phyloP scores from a whole-genome alignment of 129 eudicot genomes.

The Helichrysum umbraculigerum region DNA sequence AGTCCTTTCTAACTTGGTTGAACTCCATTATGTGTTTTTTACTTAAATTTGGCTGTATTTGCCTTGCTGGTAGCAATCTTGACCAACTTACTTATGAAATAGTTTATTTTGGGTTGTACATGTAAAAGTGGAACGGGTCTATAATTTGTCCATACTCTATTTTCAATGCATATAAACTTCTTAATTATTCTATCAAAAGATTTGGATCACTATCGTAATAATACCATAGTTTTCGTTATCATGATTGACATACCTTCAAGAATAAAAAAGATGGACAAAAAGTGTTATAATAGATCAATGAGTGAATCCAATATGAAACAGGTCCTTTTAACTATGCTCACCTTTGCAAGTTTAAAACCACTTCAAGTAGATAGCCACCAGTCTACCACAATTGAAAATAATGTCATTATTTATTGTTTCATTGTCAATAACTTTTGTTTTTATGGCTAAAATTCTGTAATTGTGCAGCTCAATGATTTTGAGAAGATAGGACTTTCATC shows the following conservation, averaged over 20 bases:
- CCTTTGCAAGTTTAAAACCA: not conserved
- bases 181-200: not conserved
- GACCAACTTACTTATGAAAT: not conserved
- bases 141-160: not conserved
- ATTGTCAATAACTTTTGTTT: not conserved
- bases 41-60: not conserved
- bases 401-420: no score
- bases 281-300: not conserved
- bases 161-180: not conserved
- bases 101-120: not conserved
- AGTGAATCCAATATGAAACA: not conserved
- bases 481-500: constrained; percentile 89
- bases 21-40: constrained; percentile 5
- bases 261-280: not conserved
- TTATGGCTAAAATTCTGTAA: constrained; percentile 11
- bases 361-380: not conserved
- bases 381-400: not conserved
- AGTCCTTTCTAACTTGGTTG: constrained; percentile 14
- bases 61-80: not conserved
- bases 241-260: not conserved
- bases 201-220: not conserved
- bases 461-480: constrained; percentile 75
- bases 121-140: not conserved
- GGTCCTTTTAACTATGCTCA: not conserved
- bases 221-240: not conserved